Base-by-base conservation (phyloP, 805 yeast genomes). In the Clavispora carvajalis region DNA sequence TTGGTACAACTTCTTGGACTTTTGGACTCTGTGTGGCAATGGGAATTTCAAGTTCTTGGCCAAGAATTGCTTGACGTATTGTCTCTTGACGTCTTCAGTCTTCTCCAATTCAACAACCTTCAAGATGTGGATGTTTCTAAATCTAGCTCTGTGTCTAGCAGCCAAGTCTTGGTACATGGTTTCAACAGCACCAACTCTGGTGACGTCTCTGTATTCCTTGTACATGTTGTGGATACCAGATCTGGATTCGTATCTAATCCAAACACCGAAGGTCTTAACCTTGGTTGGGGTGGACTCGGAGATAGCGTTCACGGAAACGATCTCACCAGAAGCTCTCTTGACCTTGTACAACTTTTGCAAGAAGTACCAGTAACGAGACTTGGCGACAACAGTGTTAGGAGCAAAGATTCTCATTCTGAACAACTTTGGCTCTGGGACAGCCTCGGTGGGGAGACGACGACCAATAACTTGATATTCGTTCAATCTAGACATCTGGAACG, bases 191-290 rank as follows among this genome's bases (percentile, higher is more conserved):
- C 87, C 95, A 54, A 89, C 95, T 81, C 99, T 93, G 80, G 96
- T 77, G 63, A 91, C 95, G 65, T 91, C 99, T 78, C 99, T 89
- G 93, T 88, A 87, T 81, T 93, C 99, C 83, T 93, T 93, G 96
- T 93, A 93, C 97, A 93, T 93, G 95, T 93, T 93, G 95, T 93
- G 99, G 67, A 96, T 90, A 80, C 99, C 99, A 60, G 99, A 93
- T 85, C 99, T 95, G 58, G 99, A 93, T 73, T 93, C 99, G 86
- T 93, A 93, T 82, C 99, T 90, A 73, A 93, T 85, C 99, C 99
- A 93, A 79, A 93, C 74, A 80, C 97, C 99, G 71, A 90, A 93
- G 87, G 90, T 93, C 90, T 93, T 93, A 69, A 93, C 98, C 82
- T 87, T 90, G 77, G 96, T 87, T 76, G 99, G 98, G 80, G 80